A percentile compares a stretch with the other conserved stretches of the same genome.
These are phyloP conservation scores for Colletotrichum lupini DNA, from an alignment of 2,329 filamentous ascomycete species.

Conservation along the genomic window DNA sequence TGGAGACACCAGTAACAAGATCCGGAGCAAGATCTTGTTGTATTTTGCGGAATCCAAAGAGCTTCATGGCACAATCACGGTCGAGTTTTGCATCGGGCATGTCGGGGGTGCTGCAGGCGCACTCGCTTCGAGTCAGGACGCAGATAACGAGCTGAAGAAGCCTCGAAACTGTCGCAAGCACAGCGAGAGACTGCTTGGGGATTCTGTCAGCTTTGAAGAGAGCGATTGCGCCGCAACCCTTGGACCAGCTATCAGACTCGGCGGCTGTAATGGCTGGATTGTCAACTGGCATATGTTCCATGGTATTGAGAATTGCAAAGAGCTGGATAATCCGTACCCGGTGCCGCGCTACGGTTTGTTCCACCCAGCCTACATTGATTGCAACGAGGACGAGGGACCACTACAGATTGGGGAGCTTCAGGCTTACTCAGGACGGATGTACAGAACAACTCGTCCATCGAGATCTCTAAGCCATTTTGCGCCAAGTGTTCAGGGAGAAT, in stretches of 20 bases:
- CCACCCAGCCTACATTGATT: slow-evolving; percentile 9
- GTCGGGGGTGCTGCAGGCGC: not conserved
- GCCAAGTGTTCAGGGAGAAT: not conserved
- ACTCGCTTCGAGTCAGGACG: not conserved
- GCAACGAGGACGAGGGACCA: not conserved
- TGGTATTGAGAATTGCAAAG: not conserved
- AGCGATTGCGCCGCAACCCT: not conserved
- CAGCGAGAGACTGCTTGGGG: not conserved
- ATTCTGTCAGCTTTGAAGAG: not conserved
- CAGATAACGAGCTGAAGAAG: not conserved
- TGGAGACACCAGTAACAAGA: not conserved
- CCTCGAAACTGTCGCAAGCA: not conserved
- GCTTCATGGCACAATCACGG: not conserved
- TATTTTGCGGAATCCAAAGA: not conserved
- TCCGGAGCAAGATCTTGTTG: not conserved
- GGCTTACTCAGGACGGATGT: not conserved
- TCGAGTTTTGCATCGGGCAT: not conserved
- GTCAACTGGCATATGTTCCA: slow-evolving; percentile 17
- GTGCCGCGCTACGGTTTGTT: not conserved
- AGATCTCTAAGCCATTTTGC: not conserved
- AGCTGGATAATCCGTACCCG: not conserved
- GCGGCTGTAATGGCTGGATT: not conserved
- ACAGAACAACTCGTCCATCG: not conserved
- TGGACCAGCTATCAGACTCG: not conserved
- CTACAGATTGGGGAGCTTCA: not conserved